Conservation (phyloP, 495 filamentous ascomycete species). For the Cryomyces minteri region DNA sequence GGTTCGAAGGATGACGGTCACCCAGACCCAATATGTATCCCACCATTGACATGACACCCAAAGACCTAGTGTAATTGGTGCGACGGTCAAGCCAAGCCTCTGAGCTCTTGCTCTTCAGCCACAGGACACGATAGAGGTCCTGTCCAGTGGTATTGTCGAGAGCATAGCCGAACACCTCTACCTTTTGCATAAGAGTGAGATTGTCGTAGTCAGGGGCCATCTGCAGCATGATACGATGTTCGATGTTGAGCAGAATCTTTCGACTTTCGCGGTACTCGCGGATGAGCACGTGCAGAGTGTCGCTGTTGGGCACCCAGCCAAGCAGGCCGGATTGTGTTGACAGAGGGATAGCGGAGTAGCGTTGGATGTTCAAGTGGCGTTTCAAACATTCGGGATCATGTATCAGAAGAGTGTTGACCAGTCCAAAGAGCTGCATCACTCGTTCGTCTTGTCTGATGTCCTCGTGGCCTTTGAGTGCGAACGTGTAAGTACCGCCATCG, state of each 20-base stretch:
- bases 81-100: slow-evolving; percentile 94
- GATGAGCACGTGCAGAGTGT: slow-evolving; percentile 90
- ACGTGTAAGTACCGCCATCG: slow-evolving; percentile 72
- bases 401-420: slow-evolving; percentile 83
- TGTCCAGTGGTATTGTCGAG: slow-evolving; percentile 98
- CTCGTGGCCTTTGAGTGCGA: slow-evolving; percentile 88
- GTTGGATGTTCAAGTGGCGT: slow-evolving; percentile 85
- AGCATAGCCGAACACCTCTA: slow-evolving; percentile 96
- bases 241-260: slow-evolving; percentile 94
- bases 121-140: slow-evolving; percentile 91
- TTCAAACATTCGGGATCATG: slow-evolving; percentile 94
- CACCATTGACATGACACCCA: slow-evolving; percentile 99
- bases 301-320: slow-evolving; percentile 96
- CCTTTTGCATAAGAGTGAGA: slow-evolving; percentile 97
- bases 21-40: slow-evolving; percentile 95
- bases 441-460: slow-evolving; percentile 97
- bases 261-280: slow-evolving; percentile 92
- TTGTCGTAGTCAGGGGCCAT: slow-evolving; percentile 99
- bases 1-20: slow-evolving; percentile 89
- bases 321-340: slow-evolving; percentile 90
- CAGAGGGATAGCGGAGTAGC: slow-evolving; percentile 84
- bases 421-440: slow-evolving; percentile 96
- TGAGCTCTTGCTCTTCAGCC: slow-evolving; percentile 95
- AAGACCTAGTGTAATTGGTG: slow-evolving; percentile 92
- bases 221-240: slow-evolving; percentile 98